Base-by-base conservation (phyloP, 73 alveolate species). In the Symbiodinium natans region DNA sequence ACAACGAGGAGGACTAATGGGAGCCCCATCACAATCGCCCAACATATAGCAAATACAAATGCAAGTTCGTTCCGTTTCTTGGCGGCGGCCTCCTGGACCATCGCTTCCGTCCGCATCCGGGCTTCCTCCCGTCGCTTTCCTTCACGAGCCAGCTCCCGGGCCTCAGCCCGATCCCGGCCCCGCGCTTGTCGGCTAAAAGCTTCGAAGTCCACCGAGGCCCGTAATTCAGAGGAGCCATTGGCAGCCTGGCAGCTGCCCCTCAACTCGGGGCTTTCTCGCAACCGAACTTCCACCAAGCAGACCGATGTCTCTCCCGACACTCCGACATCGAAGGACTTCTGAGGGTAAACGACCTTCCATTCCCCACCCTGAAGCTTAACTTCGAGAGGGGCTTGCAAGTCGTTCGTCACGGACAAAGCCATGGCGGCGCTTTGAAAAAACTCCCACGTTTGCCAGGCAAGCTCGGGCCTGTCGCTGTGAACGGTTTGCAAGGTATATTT, bases 241-340 rank as follows among this genome's bases (percentile, higher is more conserved):
- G 77, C 29, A 13, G 77, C 77, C 38, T 63, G 38, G 77, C 77
- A 63, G 34, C 77, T 63, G 77, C 77, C 77, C 40, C 36, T 63
- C 77, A 63, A 31, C 77, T 63, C 77, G 36, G 77, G 77, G 38
- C 77, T 63, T 63, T 63, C 77, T 23, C 77, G 77, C 77, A 21
- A 29, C 17, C 77, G 77, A 1, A 63, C 77, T 7, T 63, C 36
- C 36, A 63, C 31, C 34, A 27, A 17, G 40, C 36, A 11, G 36
- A 21, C 77, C 59, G 13, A 6, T 46, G 21, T 13, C 6, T 46
- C 59, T n/a, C n/a, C n/a, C 77, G 34, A 63, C 29, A 34, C 77
- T 63, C 31, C 77, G 36, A 25, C 77, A 63, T 23, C 7, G 77
- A 31, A 63, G 77, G 77, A 63, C 77, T 0, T 63, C 17, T 63